A percentile compares a stretch with the other conserved stretches of the same genome.
These are phyloP conservation scores for Zygosaccharomyces bailii DNA, from an alignment of 805 yeast genomes.

Conservation along the genomic window DNA sequence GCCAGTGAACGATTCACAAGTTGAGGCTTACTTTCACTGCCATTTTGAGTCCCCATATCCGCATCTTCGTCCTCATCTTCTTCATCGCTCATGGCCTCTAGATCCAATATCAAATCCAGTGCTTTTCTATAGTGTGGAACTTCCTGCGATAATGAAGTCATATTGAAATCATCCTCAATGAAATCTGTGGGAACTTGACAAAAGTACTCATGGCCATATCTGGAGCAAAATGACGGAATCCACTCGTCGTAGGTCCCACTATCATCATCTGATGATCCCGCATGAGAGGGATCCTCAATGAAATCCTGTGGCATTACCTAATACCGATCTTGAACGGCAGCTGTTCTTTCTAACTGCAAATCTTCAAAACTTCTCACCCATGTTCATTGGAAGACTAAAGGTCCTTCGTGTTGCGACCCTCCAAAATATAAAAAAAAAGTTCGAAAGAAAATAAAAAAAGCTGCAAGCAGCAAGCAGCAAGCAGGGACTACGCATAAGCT, in stretches of 20 bases:
- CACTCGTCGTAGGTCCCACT: slow-evolving; percentile 54
- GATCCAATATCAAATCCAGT: slow-evolving; percentile 81
- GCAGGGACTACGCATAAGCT: no score
- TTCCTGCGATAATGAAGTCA: slow-evolving; percentile 79
- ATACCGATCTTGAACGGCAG: neutral
- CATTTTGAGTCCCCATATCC: slow-evolving; percentile 17
- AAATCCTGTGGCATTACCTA: slow-evolving; percentile 25
- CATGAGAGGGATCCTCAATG: slow-evolving; percentile 23
- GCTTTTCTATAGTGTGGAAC: slow-evolving; percentile 94
- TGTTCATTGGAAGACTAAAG: neutral
- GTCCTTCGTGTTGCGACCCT: slow-evolving; percentile 1
- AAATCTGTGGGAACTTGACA: slow-evolving; percentile 90
- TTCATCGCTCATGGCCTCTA: slow-evolving; percentile 51
- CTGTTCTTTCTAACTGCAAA: neutral
- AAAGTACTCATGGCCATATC: slow-evolving; percentile 83
- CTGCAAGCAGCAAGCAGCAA: no score
- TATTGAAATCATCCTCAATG: slow-evolving; percentile 93
- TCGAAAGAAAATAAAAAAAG: neutral
- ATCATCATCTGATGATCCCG: slow-evolving; percentile 26
- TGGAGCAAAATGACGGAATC: slow-evolving; percentile 76
- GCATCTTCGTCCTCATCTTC: slow-evolving; percentile 28
- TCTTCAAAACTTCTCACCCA: neutral
- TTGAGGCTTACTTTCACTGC: slow-evolving; percentile 35
- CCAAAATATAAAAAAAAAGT: neutral
- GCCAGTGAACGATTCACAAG: slow-evolving; percentile 56